Conservation (phyloP, 257 asterid species). For the Lycium barbarum region DNA sequence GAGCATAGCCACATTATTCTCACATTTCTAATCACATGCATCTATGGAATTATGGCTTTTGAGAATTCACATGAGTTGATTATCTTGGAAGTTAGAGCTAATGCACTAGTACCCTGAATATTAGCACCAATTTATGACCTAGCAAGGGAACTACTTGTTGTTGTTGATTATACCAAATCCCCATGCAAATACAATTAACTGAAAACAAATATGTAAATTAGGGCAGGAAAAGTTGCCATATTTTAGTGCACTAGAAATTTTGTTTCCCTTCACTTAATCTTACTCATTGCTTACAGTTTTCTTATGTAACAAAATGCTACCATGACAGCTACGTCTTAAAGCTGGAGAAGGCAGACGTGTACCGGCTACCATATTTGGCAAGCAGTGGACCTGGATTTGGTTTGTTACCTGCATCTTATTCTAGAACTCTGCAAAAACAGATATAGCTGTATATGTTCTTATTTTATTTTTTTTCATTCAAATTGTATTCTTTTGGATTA, state of each 20-base stretch:
- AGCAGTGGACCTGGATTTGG: conserved; percentile 99
- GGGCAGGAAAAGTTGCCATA: not conserved
- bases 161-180: conserved; percentile 2
- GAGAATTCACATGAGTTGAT: conserved; percentile 5
- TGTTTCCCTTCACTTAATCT: not conserved
- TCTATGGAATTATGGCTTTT: conserved; percentile 25
- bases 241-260: not conserved
- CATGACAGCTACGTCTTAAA: conserved; percentile 85
- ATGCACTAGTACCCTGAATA: not conserved
- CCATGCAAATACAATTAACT: not conserved
- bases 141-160: not conserved
- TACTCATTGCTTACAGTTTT: not conserved
- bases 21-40: not conserved
- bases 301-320: conserved; percentile 38
- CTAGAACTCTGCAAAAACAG: not conserved
- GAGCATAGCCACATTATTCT: conserved; percentile 21
- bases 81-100: conserved; percentile 3
- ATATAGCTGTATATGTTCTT: not conserved
- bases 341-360: conserved; percentile 97
- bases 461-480: conserved; percentile 6
- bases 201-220: not conserved
- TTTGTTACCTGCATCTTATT: conserved; percentile 34
- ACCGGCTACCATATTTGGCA: conserved; percentile 85
- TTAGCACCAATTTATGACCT: not conserved
- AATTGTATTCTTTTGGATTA: not conserved